phyloP scores from a whole-genome alignment of 768 basidiomycete species.

The Xerocomus brunneocitrinus region DNA sequence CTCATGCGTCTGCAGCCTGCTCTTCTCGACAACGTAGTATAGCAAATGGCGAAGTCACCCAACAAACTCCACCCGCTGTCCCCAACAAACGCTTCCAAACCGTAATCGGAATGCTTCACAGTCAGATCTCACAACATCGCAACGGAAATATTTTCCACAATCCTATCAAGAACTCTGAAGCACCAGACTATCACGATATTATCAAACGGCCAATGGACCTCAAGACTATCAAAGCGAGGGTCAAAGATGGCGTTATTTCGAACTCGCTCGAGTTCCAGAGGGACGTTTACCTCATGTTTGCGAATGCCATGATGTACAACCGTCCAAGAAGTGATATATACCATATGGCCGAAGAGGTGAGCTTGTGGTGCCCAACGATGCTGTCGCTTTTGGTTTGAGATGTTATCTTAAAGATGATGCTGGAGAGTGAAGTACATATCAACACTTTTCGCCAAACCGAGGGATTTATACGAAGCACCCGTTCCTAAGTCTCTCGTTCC shows the following conservation, averaged over 20 bases:
- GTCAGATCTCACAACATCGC: constrained; percentile 78
- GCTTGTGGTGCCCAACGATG: constrained; percentile 21
- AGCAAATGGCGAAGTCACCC: constrained; percentile 14
- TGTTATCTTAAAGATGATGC: constrained; percentile 56
- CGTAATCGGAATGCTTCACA: constrained; percentile 76
- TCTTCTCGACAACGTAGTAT: constrained; percentile 19
- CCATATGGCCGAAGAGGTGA: constrained; percentile 86
- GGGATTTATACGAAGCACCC: constrained; percentile 50
- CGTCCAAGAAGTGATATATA: constrained; percentile 81
- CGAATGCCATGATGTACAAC: constrained; percentile 98
- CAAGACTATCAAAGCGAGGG: constrained; percentile 82
- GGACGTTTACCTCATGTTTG: constrained; percentile 91
- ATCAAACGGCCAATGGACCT: constrained; percentile 95
- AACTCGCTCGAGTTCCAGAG: constrained; percentile 86
- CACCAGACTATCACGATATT: constrained; percentile 87
- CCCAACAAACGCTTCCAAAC: constrained; percentile 73
- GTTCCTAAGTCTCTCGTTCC: constrained; percentile 16
- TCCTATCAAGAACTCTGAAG: constrained; percentile 84
- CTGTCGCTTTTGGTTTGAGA: not conserved
- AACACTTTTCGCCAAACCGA: constrained; percentile 73
- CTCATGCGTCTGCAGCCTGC: constrained; percentile 10
- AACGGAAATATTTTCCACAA: constrained; percentile 89
- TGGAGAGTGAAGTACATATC: constrained; percentile 64
- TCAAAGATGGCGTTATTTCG: constrained; percentile 78
- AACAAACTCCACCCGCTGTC: constrained; percentile 20